Conservation (phyloP, 805 yeast species). For the Peterozyma toletana region DNA sequence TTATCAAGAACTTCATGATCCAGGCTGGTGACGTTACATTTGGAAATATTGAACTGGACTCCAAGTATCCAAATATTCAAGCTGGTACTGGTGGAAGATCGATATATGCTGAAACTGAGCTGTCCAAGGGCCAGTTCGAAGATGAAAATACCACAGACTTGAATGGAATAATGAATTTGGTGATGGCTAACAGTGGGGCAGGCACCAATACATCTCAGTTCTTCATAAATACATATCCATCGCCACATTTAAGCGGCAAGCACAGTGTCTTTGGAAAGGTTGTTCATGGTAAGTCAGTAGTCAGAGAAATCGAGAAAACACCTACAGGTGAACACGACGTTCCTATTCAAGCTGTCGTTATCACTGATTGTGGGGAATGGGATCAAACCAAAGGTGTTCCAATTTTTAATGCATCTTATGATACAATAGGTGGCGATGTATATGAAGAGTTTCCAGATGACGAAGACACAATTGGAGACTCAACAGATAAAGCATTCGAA, state of each 20-base stretch:
- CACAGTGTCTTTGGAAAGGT: conserved; percentile 77
- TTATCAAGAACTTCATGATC: conserved; percentile 61
- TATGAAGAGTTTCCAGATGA: conserved; percentile 79
- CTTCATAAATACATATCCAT: conserved; percentile 61
- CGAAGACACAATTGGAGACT: conserved; percentile 47
- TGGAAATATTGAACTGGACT: conserved; percentile 18
- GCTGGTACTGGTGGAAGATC: conserved; percentile 41
- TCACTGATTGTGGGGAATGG: conserved; percentile 63
- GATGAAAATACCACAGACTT: conserved; percentile 49
- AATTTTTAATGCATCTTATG: conserved; percentile 54
- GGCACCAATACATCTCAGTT: conserved; percentile 59
- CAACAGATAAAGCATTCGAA: conserved; percentile 34
- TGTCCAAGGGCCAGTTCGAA: conserved; percentile 28
- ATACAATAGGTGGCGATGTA: conserved; percentile 56
- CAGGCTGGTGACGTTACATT: conserved; percentile 57
- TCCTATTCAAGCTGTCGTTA: conserved; percentile 33
- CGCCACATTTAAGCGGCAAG: conserved; percentile 69
- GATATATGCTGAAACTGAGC: conserved; percentile 24
- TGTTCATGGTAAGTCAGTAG: conserved; percentile 57
- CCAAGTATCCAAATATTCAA: conserved; percentile 17
- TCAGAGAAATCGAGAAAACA: conserved; percentile 55
- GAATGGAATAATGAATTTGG: conserved; percentile 32
- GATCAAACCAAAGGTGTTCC: conserved; percentile 43
- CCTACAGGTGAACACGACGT: conserved; percentile 34
- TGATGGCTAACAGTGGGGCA: conserved; percentile 57